These are phyloP conservation scores for Rhizopogon vesiculosus DNA, from an alignment of 768 basidiomycete genomes.

Conservation along the genomic window DNA sequence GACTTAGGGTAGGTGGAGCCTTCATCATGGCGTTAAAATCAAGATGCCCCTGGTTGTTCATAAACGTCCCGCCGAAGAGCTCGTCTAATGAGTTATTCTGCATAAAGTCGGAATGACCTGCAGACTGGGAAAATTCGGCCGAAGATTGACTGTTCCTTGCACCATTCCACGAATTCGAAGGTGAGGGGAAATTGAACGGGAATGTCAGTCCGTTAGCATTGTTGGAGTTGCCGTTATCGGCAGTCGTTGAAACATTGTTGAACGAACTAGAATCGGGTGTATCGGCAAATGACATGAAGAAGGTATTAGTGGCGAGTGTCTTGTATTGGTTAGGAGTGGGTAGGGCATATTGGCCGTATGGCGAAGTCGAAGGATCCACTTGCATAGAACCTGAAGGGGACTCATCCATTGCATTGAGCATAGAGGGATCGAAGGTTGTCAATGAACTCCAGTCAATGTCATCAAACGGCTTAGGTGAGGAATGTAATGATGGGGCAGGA, in stretches of 20 bases:
- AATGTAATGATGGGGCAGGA: slow-evolving; percentile 26
- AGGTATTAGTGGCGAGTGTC: slow-evolving; percentile 78
- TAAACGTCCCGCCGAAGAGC: slow-evolving; percentile 38
- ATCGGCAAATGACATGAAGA: slow-evolving; percentile 79
- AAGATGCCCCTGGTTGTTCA: slow-evolving; percentile 26
- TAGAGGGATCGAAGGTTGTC: slow-evolving; percentile 64
- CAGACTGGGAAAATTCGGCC: slow-evolving; percentile 13
- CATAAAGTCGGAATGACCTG: slow-evolving; percentile 18
- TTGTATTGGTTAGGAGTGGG: slow-evolving; percentile 53
- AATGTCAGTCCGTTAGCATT: slow-evolving; percentile 30
- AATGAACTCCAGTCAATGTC: slow-evolving; percentile 60
- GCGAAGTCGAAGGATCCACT: slow-evolving; percentile 46
- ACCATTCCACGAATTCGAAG: slow-evolving; percentile 23
- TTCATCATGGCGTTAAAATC: slow-evolving; percentile 33
- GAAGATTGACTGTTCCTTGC: slow-evolving; percentile 26
- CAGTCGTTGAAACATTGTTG: slow-evolving; percentile 5
- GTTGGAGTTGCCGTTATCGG: slow-evolving; percentile 6
- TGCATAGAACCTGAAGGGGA: slow-evolving; percentile 49
- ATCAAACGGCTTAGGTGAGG: slow-evolving; percentile 20
- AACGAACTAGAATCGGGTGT: slow-evolving; percentile 42
- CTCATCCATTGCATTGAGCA: slow-evolving; percentile 64
- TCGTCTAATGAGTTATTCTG: slow-evolving; percentile 34
- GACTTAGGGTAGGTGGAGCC: slow-evolving; percentile 35
- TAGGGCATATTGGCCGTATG: slow-evolving; percentile 47
- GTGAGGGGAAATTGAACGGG: slow-evolving; percentile 40